Evolutionary conservation across 2,329 filamentous ascomycete species (phyloP), one percentile per base, ranked within the genome.

Genomic region (Colletotrichum scovillei): DNA sequence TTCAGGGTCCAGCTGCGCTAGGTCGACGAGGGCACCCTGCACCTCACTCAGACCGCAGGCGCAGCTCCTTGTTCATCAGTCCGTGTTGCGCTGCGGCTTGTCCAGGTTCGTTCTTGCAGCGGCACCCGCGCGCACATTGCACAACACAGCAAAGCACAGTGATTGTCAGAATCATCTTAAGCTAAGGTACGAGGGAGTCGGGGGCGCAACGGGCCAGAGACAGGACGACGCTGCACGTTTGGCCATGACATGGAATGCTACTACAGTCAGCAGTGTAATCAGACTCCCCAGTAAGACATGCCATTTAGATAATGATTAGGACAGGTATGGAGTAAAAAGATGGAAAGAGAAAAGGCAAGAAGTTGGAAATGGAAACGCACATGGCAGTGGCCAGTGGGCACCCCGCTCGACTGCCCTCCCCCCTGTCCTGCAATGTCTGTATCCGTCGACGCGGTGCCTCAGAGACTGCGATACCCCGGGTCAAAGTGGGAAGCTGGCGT

Each of bases 1-100:
- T 49, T 28, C 59, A 63, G 59, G 59, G 59, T 63, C 59, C 38
- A 63, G 24, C 46, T 63, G 9, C 24, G 42, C 42, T 49, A 19
- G 58, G 22, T 62, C 16, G 24, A 38, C 58, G 38, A 46, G 24
- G 58, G 42, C 6, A 24, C 42, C 28, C 28, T 63, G 60, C 60
- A 52, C n/a, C 8, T 35, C 32, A 35, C 32, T 35, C 32, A 35
- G 32, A 22, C 11, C n/a, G 14, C 12, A 55, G 49, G n/a, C 14
- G 35, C 58, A 49, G 19, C 19, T 42, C 42, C 42, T n/a, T 49
- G 42, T 49, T 22, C 42, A 19, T 49, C 38, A 42, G 38, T 42
- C 38, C 38, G 16, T 42, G 38, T 42, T 42, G 38, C 14, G 38
- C 14, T 42, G 38, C 38, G 38, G 24, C 24, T 7, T 46, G 22